Conservation (phyloP, 2,329 filamentous ascomycete species). For the Pyrenochaeta sp. region DNA sequence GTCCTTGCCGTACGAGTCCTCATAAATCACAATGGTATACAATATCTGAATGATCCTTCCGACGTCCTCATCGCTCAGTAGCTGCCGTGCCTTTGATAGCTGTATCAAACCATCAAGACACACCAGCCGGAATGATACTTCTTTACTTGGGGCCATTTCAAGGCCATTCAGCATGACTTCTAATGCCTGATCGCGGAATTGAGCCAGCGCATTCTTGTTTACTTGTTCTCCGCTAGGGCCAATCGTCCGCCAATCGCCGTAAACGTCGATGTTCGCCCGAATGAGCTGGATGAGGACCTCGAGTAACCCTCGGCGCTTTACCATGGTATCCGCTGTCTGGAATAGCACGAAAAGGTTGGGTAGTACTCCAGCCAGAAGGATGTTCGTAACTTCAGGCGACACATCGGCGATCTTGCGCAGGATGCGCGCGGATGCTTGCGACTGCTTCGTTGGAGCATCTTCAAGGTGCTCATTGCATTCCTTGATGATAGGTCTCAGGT, state of each 20-base stretch:
- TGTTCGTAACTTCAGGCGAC: conserved; percentile 63
- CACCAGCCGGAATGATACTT: conserved; percentile 59
- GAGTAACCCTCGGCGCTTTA: conserved; percentile 69
- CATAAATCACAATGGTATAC: conserved; percentile 67
- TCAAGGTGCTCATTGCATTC: conserved; percentile 74
- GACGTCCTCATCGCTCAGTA: conserved; percentile 54
- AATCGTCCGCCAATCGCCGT: conserved; percentile 62
- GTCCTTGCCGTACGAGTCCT: conserved; percentile 64
- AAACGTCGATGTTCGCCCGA: conserved; percentile 65
- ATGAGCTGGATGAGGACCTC: conserved; percentile 68
- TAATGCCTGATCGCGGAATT: conserved; percentile 53
- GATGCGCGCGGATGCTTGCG: conserved; percentile 69
- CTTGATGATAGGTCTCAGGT: conserved; percentile 68
- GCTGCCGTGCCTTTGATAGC: conserved; percentile 51
- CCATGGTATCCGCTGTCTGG: conserved; percentile 67
- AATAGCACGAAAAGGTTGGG: conserved; percentile 68
- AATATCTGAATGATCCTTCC: conserved; percentile 66
- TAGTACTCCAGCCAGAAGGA: conserved; percentile 64
- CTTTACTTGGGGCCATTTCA: conserved; percentile 54
- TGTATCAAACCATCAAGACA: conserved; percentile 56
- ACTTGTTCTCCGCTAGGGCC: conserved; percentile 46
- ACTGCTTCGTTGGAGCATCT: conserved; percentile 74
- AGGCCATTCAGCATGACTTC: conserved; percentile 55
- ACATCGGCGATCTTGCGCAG: conserved; percentile 64
- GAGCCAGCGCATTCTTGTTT: conserved; percentile 49